Evolutionary conservation across 345 rosid genomes (phyloP).

Genomic region (Litchi chinensis): DNA sequence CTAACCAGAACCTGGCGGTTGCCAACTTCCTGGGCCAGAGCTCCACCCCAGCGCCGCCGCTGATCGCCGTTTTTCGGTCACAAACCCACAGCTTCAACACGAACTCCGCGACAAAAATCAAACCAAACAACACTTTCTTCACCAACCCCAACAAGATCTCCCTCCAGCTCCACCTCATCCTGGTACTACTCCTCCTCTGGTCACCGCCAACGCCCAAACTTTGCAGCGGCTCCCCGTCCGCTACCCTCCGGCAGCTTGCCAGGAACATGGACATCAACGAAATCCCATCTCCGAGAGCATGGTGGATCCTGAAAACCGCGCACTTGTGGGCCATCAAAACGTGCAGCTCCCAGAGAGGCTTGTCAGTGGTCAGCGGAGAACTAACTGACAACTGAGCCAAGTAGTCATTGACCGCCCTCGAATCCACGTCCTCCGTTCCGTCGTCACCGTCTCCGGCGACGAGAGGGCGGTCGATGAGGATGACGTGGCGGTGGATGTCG

Average conservation of each 20-base stretch:
- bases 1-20: slow-evolving; percentile 49
- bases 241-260: slow-evolving; percentile 37
- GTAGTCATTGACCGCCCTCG: slow-evolving; percentile 40
- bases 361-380: slow-evolving; percentile 37
- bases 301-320: slow-evolving; percentile 50
- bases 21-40: slow-evolving; percentile 63
- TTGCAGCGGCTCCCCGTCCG: slow-evolving; percentile 38
- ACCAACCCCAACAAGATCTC: slow-evolving; percentile 16
- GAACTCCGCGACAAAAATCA: slow-evolving; percentile 40
- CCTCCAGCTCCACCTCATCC: slow-evolving; percentile 7
- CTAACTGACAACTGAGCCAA: slow-evolving; percentile 48
- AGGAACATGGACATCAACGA: slow-evolving; percentile 59
- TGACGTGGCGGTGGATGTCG: slow-evolving; percentile 13
- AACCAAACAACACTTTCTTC: slow-evolving; percentile 39
- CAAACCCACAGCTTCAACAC: slow-evolving; percentile 36
- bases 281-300: slow-evolving; percentile 63
- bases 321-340: slow-evolving; percentile 38
- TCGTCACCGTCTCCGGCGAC: not conserved
- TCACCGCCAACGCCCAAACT: slow-evolving; percentile 9
- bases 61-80: slow-evolving; percentile 43
- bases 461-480: not conserved
- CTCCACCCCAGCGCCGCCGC: slow-evolving; percentile 66
- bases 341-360: slow-evolving; percentile 68
- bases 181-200: not conserved
- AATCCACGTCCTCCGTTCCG: not conserved